These are phyloP conservation scores for Fusarium devonianum DNA, from an alignment of 2,329 filamentous ascomycete genomes.

Conservation along the genomic window DNA sequence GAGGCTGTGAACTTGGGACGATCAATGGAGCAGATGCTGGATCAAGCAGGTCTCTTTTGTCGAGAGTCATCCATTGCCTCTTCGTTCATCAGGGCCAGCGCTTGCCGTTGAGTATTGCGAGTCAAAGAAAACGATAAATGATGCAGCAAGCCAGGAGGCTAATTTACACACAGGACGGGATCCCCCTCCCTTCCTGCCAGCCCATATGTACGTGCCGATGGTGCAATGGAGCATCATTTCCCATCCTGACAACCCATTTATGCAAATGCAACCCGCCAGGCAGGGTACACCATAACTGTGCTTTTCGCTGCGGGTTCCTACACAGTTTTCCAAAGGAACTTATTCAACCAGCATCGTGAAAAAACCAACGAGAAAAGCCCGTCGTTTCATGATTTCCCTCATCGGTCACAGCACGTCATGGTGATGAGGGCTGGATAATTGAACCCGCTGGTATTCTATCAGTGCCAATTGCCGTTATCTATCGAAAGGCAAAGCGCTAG, in stretches of 20 bases:
- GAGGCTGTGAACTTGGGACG: conserved; percentile 28
- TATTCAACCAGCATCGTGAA: too few species aligned
- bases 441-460: conserved; percentile 17
- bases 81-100: too few species aligned
- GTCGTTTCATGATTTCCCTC: conserved; percentile 15
- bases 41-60: background rate
- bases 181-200: conserved; percentile 24
- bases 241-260: conserved; percentile 11
- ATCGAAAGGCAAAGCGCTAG: background rate
- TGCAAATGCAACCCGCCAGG: too few species aligned
- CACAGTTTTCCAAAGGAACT: too few species aligned
- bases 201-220: conserved; percentile 7
- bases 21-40: conserved; percentile 18
- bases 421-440: conserved; percentile 27
- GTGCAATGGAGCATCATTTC: conserved; percentile 25
- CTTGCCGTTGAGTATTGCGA: too few species aligned
- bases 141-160: background rate
- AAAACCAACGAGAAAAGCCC: too few species aligned
- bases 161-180: conserved; percentile 11
- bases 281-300: too few species aligned
- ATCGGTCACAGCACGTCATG: conserved; percentile 26
- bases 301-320: too few species aligned
- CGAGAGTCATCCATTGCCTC: too few species aligned
- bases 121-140: too few species aligned
- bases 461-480: background rate